Conservation (phyloP, 805 yeast genomes). For the Cephaloascus fragrans region DNA sequence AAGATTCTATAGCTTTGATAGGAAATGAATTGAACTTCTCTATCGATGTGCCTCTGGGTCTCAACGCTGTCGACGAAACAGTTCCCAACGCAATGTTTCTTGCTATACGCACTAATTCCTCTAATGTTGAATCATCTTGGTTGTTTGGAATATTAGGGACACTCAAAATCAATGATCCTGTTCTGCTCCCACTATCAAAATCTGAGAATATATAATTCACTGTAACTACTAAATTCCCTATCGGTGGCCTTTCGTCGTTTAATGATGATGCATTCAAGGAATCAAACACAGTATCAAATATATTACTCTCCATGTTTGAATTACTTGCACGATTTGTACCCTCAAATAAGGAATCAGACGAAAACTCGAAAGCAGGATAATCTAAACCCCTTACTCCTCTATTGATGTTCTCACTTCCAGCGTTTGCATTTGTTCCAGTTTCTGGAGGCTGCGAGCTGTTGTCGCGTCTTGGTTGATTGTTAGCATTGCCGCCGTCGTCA, state of each 20-base stretch:
- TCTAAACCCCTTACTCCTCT: constrained; percentile 19
- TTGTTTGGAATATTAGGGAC: constrained; percentile 58
- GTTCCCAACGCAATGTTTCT: constrained; percentile 63
- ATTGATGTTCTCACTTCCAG: too few relatives aligned
- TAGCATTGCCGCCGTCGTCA: too few relatives aligned
- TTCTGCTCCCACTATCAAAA: constrained; percentile 24
- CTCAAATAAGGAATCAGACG: constrained; percentile 6
- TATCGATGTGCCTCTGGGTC: constrained; percentile 41
- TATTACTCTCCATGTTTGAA: not conserved
- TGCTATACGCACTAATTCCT: constrained; percentile 54
- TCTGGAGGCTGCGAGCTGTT: too few relatives aligned
- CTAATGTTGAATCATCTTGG: constrained; percentile 49
- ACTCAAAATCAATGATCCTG: constrained; percentile 53
- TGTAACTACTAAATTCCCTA: constrained; percentile 19
- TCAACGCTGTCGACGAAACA: constrained; percentile 38
- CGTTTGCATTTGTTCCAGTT: too few relatives aligned
- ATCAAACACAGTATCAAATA: not conserved
- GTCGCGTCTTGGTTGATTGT: too few relatives aligned
- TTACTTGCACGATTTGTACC: not conserved
- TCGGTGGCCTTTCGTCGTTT: constrained; percentile 16
- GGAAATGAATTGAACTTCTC: constrained; percentile 45
- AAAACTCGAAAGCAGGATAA: constrained; percentile 24
- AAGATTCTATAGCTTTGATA: constrained; percentile 15
- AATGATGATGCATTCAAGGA: not conserved
- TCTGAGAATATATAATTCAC: constrained; percentile 24